phyloP scores from a whole-genome alignment of 495 filamentous ascomycete genomes.

The Jackrogersella minutella region DNA sequence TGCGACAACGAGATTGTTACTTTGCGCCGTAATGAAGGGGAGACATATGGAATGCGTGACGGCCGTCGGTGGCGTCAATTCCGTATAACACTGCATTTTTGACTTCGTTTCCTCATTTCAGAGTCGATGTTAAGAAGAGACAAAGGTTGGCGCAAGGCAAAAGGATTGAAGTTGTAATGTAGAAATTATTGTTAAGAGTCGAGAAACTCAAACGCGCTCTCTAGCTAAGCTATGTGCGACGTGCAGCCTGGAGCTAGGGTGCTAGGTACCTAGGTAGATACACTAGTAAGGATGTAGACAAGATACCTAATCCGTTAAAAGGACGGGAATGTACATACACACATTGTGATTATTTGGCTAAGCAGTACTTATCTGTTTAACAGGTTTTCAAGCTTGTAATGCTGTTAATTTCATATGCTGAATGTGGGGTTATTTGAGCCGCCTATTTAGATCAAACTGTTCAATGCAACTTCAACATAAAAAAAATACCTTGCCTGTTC shows the following conservation, averaged over 20 bases:
- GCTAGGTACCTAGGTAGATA: background rate
- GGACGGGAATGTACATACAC: background rate
- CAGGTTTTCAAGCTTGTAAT: too few relatives aligned
- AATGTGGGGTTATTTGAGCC: too few relatives aligned
- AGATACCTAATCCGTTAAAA: slow-evolving; percentile 33
- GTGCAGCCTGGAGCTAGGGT: too few relatives aligned
- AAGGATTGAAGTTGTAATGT: background rate
- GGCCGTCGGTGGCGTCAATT: slow-evolving; percentile 89
- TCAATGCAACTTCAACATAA: too few relatives aligned
- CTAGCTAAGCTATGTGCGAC: slow-evolving; percentile 3
- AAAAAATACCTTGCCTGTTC: too few relatives aligned
- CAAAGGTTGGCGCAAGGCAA: background rate
- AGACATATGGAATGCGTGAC: slow-evolving; percentile 87
- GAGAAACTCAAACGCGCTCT: too few relatives aligned
- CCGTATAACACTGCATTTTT: slow-evolving; percentile 77
- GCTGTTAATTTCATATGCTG: too few relatives aligned
- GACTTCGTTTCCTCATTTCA: slow-evolving; percentile 39
- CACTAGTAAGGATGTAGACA: slow-evolving; percentile 8
- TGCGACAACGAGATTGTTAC: slow-evolving; percentile 85
- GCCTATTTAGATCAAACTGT: too few relatives aligned
- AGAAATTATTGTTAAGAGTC: background rate
- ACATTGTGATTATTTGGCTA: too few relatives aligned
- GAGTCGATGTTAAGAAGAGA: background rate
- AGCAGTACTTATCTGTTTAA: too few relatives aligned
- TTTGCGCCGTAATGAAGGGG: slow-evolving; percentile 75